These are phyloP conservation scores for Backusella macrospora DNA, from an alignment of 192 early-diverging fungal species.

Conservation along the genomic window DNA sequence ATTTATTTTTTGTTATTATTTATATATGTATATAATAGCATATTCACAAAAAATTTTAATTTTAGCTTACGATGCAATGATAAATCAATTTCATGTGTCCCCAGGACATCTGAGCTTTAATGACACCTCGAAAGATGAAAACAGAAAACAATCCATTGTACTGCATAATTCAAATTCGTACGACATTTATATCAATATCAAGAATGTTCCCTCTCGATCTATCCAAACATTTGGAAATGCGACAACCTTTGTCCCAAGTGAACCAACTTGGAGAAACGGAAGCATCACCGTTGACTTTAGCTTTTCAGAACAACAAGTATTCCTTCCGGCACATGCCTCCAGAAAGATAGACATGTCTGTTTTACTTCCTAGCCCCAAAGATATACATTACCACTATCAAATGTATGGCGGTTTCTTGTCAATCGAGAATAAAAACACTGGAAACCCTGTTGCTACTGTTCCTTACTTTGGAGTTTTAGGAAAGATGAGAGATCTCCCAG, in stretches of 20 bases:
- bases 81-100: conserved; percentile 36
- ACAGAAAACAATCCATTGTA: conserved; percentile 41
- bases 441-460: conserved; percentile 31
- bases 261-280: conserved; percentile 13
- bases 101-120: conserved; percentile 57
- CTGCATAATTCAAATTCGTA: conserved; percentile 46
- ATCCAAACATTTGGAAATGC: conserved; percentile 42
- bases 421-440: conserved; percentile 29
- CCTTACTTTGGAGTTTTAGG: conserved; percentile 56
- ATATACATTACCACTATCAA: conserved; percentile 32
- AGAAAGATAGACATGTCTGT: conserved; percentile 21
- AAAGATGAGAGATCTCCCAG: conserved; percentile 46
- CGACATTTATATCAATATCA: conserved; percentile 41
- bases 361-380: conserved; percentile 19
- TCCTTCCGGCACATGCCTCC: conserved; percentile 18
- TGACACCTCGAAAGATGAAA: conserved; percentile 43
- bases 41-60: background rate
- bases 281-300: conserved; percentile 11
- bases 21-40: background rate
- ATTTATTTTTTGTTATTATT: background rate
- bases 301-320: conserved; percentile 16
- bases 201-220: conserved; percentile 39
- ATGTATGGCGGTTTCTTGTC: conserved; percentile 52
- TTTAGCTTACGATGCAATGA: conserved; percentile 46
- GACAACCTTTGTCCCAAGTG: conserved; percentile 7